Percentiles rank a stretch among this genome's conserved stretches.
Conservation (phyloP, 2,329 filamentous ascomycete genomes). For the Podosphaera xanthii region DNA sequence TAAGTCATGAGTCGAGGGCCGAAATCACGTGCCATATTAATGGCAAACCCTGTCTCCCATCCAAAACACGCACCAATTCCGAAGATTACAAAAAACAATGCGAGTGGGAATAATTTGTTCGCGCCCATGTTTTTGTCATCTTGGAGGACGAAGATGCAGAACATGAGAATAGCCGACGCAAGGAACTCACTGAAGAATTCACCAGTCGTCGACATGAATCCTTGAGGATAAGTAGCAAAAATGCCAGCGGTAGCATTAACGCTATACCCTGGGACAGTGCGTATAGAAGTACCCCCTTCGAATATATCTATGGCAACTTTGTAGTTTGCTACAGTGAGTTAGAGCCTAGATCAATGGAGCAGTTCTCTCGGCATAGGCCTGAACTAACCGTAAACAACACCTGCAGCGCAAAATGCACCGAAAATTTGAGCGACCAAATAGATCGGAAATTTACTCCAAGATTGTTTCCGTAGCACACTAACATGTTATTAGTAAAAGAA, state of each 20-base stretch:
- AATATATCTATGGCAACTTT: constrained; percentile 41
- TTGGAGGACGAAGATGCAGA: constrained; percentile 47
- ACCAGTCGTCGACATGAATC: constrained; percentile 40
- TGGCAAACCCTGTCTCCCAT: constrained; percentile 57
- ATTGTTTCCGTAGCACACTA: constrained; percentile 37
- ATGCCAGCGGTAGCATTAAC: constrained; percentile 34
- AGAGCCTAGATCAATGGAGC: not conserved
- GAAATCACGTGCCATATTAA: constrained; percentile 52
- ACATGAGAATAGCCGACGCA: constrained; percentile 44
- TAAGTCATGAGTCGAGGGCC: constrained; percentile 41
- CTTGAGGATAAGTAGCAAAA: constrained; percentile 46
- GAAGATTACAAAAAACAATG: constrained; percentile 50
- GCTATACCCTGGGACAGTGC: constrained; percentile 29
- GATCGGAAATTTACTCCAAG: constrained; percentile 44
- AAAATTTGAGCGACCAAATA: constrained; percentile 43
- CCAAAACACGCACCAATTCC: constrained; percentile 53
- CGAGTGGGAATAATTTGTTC: constrained; percentile 32
- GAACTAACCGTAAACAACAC: constrained; percentile 18
- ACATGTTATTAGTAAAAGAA: not conserved
- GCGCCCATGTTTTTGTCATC: constrained; percentile 29
- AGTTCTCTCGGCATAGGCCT: not conserved
- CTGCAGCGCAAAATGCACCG: constrained; percentile 39
- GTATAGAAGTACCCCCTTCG: constrained; percentile 35
- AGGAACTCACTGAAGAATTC: constrained; percentile 56
- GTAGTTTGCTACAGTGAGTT: constrained; percentile 28